A percentile compares a stretch with the other conserved stretches of the same genome.
phyloP scores from a whole-genome alignment of 257 asterid genomes.

The Petunia secreta region DNA sequence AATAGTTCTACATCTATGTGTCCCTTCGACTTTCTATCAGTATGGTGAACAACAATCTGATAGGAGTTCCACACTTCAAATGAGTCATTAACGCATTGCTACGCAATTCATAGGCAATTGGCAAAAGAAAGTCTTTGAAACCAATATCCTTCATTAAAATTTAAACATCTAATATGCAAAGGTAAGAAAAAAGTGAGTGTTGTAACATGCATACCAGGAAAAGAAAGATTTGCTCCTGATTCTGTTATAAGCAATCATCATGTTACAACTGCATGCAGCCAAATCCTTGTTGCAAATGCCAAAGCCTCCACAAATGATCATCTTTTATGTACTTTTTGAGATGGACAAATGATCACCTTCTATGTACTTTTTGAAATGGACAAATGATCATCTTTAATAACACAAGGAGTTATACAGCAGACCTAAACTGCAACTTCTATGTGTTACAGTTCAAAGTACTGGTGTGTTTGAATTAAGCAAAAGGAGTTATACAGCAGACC shows the following conservation, averaged over 20 bases:
- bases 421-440: too few relatives aligned
- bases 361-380: neutral
- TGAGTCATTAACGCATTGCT: neutral
- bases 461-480: too few relatives aligned
- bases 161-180: neutral
- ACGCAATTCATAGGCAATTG: neutral
- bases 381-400: neutral
- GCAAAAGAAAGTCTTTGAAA: neutral
- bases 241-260: neutral
- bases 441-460: too few relatives aligned
- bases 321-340: neutral
- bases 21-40: conserved; percentile 1
- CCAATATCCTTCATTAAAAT: neutral
- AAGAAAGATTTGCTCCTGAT: conserved; percentile 14
- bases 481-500: too few relatives aligned
- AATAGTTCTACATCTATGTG: neutral
- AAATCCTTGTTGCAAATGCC: conserved; percentile 4
- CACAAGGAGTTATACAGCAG: neutral
- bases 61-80: neutral
- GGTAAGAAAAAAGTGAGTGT: neutral
- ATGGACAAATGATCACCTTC: neutral
- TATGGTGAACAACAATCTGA: neutral
- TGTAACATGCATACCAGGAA: conserved; percentile 14
- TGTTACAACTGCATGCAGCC: neutral
- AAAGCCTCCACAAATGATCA: conserved; percentile 10